Evolutionary conservation across 768 basidiomycete species (phyloP), one percentile per base, ranked within the genome.

Genomic region (Russula lepida): DNA sequence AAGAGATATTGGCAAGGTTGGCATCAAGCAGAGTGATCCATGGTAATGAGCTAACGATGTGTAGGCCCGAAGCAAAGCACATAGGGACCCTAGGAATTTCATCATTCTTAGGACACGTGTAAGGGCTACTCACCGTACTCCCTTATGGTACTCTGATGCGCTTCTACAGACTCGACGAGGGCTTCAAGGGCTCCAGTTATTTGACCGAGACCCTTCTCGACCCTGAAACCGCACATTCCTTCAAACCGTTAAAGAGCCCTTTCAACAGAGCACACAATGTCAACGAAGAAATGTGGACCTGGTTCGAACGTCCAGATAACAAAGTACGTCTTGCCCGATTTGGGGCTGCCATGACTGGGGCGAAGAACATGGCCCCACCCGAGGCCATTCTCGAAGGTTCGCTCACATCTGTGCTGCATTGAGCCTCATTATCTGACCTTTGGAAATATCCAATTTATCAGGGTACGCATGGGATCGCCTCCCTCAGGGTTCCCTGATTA

Each of bases 181-280:
- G 41, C 0, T 62, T 66, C 56, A 70, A 70, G 51, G 49, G 58
- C 9, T 59, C 59, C 7, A 64, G 65, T 0, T 69, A 69, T 50
- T 58, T 70, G 9, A 12, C 64, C 1, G 70, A 71, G 41, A 53
- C 61, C 0, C 33, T 73, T 13, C 47, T 64, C 25, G 61, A 65
- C 17, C 58, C 67, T 23, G 55, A 54, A 17, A 1, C 33, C 8
- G 60, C 33, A 7, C 47, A 56, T 25, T 21, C 47, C 1, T 21
- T 5, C 17, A 37, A 49, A 28, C 1, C 55, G 13, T 33, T 30
- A 6, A 61, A 57, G 25, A 19, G 54, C 11, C 46, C 60, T 21
- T 12, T 61, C n/a, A 56, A 49, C 25, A 54, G 32, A 47, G 60
- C 60, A 5, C 30, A 37, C 48, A 25, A 37, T 19, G 3, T 25